A percentile compares a stretch with the other conserved stretches of the same genome.
Evolutionary conservation across 352 stramenopile species (phyloP).

Genomic region (Globisporangium solare): DNA sequence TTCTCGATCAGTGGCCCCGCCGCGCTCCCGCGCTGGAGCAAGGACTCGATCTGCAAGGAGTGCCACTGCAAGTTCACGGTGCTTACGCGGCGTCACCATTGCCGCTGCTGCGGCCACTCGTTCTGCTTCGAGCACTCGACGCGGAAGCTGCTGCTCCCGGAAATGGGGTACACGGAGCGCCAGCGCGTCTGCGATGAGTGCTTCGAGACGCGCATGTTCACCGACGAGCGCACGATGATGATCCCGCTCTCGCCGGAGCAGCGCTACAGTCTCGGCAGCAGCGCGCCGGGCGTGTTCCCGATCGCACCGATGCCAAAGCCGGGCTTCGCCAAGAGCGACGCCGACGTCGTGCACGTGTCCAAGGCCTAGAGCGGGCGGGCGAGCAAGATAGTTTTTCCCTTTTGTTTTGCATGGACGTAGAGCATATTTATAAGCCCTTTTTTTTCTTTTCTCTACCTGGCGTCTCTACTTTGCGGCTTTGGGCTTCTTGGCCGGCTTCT

Average conservation of each 20-base stretch:
- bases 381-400: background rate
- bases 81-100: slow-evolving; percentile 76
- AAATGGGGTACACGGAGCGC: slow-evolving; percentile 63
- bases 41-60: slow-evolving; percentile 56
- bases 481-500: slow-evolving; percentile 11
- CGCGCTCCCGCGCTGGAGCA: slow-evolving; percentile 53
- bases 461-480: slow-evolving; percentile 13
- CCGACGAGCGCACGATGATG: slow-evolving; percentile 20
- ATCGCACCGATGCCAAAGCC: slow-evolving; percentile 14
- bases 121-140: slow-evolving; percentile 87
- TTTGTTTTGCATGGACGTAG: slow-evolving; percentile 2
- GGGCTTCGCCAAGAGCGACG: background rate
- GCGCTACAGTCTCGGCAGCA: slow-evolving; percentile 12
- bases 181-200: slow-evolving; percentile 84
- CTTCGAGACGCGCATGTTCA: slow-evolving; percentile 58
- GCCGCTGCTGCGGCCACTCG: slow-evolving; percentile 74
- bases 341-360: background rate
- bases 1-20: slow-evolving; percentile 19
- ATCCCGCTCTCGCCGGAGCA: slow-evolving; percentile 18
- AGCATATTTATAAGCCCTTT: slow-evolving; percentile 6
- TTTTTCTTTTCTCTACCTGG: background rate
- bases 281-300: slow-evolving; percentile 3
- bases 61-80: slow-evolving; percentile 71
- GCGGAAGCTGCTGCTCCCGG: slow-evolving; percentile 54
- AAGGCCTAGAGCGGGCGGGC: slow-evolving; percentile 6